Percentiles rank a stretch among this genome's conserved stretches.
phyloP scores from a whole-genome alignment of 352 stramenopile genomes.

The Phytophthora sp. region DNA sequence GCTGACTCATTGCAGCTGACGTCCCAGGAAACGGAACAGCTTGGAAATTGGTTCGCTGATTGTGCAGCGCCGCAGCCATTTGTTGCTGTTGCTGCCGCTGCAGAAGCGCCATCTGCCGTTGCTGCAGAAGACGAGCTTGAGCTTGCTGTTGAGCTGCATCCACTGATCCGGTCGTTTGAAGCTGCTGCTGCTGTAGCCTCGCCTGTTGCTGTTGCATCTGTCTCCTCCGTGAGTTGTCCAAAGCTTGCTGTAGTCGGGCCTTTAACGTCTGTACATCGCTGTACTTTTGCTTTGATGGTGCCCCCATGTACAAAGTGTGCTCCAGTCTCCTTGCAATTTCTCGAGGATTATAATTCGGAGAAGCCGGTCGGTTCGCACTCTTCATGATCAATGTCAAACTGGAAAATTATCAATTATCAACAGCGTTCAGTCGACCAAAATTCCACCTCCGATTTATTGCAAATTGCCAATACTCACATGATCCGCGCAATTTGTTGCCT shows the following conservation, averaged over 20 bases:
- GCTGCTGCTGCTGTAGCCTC: constrained; percentile 43
- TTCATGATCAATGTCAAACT: constrained; percentile 92
- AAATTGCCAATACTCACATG: constrained; percentile 63
- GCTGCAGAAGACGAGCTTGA: constrained; percentile 58
- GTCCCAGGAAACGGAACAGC: constrained; percentile 63
- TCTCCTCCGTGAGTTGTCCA: constrained; percentile 80
- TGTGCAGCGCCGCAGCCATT: constrained; percentile 77
- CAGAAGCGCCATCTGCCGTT: constrained; percentile 66
- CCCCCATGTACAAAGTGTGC: constrained; percentile 89
- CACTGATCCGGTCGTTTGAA: constrained; percentile 48
- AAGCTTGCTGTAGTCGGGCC: constrained; percentile 77
- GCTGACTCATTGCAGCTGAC: constrained; percentile 43
- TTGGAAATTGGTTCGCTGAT: constrained; percentile 65
- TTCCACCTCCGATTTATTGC: background rate
- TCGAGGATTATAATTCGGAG: constrained; percentile 88
- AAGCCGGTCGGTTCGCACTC: constrained; percentile 85
- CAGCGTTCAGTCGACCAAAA: constrained; percentile 25
- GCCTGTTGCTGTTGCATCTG: constrained; percentile 80
- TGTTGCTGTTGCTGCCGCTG: constrained; percentile 78
- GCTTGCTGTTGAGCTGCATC: constrained; percentile 49
- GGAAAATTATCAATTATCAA: constrained; percentile 13
- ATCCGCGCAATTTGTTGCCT: constrained; percentile 89
- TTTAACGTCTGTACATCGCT: constrained; percentile 90
- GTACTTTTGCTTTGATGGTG: constrained; percentile 84
- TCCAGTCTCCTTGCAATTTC: constrained; percentile 86